Base-by-base conservation (phyloP, 805 yeast genomes). In the Pichia thaimueangensis region DNA sequence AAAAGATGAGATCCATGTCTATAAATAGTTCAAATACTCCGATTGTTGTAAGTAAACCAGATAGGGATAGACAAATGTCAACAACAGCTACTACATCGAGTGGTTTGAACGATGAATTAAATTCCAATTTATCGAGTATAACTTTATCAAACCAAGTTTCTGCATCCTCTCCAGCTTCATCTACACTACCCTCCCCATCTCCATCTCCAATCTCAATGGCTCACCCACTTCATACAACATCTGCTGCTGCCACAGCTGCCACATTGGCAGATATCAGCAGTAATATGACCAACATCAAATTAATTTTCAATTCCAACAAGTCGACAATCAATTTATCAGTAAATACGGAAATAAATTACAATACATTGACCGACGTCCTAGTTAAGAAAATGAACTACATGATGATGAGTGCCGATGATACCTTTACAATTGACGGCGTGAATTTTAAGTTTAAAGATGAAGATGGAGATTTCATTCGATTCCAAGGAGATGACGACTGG, bases 401-500 rank as follows among this genome's bases (percentile, higher is more conserved):
- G 46, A 75, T 86, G 29, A 75, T 86, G 29, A 77, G 74, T 47
- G 19, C 29, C 6, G 83, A 81, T 20, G 59, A 36, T 39, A 27
- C 35, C 37, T 41, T 68, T 63, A 37, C 39, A 7, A 19, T 34
- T 4, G 21, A 42, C 12, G 30, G 32, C 13, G 45, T 43, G 2
- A 45, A 29, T 16, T 63, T 74, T 30, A 74, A 82, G 54, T 70
- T 93, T 47, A 79, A 78, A 58, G 98, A 93, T 62, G 98, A 93
- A 63, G 98, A 93, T 59, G 96, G 95, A 15, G 98, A 93, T 59
- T 82, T 76, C 58, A 94, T 93, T 33, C 79, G 84, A 37, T 77
- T 91, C 63, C 84, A 80, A 51, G 77, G 87, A 25, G 83, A 82
- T 48, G 97, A 91, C 40, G 97, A 91, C 59, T 84, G 96, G 86